phyloP scores from a whole-genome alignment of 2,329 filamentous ascomycete species.

The Ophiostoma tasmaniense region DNA sequence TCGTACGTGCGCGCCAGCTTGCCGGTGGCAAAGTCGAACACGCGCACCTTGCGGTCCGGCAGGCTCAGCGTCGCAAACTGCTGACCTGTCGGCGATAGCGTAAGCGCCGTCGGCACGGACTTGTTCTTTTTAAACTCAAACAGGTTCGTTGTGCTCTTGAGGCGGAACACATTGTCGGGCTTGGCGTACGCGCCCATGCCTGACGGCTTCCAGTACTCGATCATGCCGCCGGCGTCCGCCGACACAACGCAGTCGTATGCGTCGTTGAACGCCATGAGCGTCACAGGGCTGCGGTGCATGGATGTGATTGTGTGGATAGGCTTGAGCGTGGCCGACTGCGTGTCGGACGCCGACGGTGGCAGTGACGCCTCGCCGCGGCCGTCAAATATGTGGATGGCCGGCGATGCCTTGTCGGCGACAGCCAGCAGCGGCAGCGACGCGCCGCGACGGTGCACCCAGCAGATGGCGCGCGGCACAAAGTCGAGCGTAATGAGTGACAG shows the following conservation, averaged over 20 bases:
- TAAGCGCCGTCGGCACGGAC: constrained; percentile 70
- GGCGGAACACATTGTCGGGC: constrained; percentile 81
- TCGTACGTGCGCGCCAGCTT: constrained; percentile 92
- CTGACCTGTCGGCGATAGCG: constrained; percentile 75
- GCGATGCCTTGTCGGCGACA: constrained; percentile 65
- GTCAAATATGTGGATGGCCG: constrained; percentile 75
- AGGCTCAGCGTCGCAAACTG: constrained; percentile 86
- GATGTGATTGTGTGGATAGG: constrained; percentile 70
- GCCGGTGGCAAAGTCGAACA: constrained; percentile 86
- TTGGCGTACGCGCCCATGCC: constrained; percentile 65
- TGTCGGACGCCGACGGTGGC: not conserved
- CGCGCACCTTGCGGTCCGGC: constrained; percentile 82
- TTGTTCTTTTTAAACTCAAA: constrained; percentile 98
- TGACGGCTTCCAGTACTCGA: constrained; percentile 89
- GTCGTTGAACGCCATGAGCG: constrained; percentile 83
- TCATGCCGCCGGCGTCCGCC: constrained; percentile 80
- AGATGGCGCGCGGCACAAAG: constrained; percentile 67
- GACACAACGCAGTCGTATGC: constrained; percentile 85
- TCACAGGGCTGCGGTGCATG: constrained; percentile 74
- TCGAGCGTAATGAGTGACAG: constrained; percentile 73
- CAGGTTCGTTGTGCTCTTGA: constrained; percentile 87
- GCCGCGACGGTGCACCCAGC: constrained; percentile 84
- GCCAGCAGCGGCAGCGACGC: constrained; percentile 83
- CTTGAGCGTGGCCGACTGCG: constrained; percentile 27
- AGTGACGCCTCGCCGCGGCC: constrained; percentile 69